Base-by-base conservation (phyloP, 164 flowering plant species). In the Piper longum region DNA sequence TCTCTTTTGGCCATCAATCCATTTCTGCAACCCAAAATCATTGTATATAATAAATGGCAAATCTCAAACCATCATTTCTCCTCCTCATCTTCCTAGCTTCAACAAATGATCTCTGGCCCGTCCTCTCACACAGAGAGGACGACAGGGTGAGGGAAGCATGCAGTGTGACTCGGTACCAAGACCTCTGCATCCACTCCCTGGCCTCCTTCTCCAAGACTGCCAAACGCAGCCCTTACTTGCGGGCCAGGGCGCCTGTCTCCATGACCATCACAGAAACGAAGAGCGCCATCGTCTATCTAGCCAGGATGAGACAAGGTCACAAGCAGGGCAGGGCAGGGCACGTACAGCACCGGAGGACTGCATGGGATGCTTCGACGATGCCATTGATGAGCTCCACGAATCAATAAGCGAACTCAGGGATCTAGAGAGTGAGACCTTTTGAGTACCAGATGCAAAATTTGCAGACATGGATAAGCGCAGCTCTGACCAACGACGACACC, bases 221-320 rank as follows among this genome's bases (percentile, higher is more conserved):
- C 5, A 83, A 66, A 74, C 59, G 57, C 12, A 82, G 75, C 64
- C 81, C 86, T 0, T 74, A 70, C 12, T 70, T 14, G 43, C 86
- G 96, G 95, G 98, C 96, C 1, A 70, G 95, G 4, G 96, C 86
- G 0, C 88, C 86, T 4, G 87, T 92, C 3, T 79, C 91, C 0
- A 91, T 92, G 41, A 76, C 95, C 0, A 52, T 85, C 3, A 52
- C 61, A 0, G 87, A 85, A 64, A 75, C 81, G 1, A 83, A 86
- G 69, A 64, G 17, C 0, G 76, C 71, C 1, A 55, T 70, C 5
- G 7, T 5, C 76, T 71, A 82, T 62, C 54, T 61, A 18, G 7
- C 7, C 12, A 0, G 55, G 64, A 16, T 26, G 36, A 26, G 1
- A 11, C 1, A 13, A 72, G n/a, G n/a, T n/a, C n/a, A n/a, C n/a